Percentiles rank a stretch among this genome's conserved stretches.
These are phyloP conservation scores for Gomphus sp. DNA, from an alignment of 1,284 basidiomycete genomes.

Conservation along the genomic window DNA sequence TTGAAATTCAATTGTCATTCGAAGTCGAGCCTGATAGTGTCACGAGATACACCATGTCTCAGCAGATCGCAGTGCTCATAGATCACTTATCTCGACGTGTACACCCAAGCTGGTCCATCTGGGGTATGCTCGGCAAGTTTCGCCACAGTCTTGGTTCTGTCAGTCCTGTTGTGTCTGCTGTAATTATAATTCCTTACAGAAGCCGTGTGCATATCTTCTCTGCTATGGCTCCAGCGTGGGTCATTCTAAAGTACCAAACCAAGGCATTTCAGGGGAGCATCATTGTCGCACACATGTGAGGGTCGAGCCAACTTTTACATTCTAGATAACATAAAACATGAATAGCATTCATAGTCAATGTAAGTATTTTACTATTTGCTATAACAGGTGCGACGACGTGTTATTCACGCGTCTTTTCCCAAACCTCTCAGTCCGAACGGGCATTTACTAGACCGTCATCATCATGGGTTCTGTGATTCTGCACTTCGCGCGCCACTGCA, in stretches of 20 bases:
- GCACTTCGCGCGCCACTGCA: not conserved
- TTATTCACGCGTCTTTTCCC: not conserved
- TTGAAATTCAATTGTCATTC: no score
- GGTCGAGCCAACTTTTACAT: no score
- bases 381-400: not conserved
- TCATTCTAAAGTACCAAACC: not conserved
- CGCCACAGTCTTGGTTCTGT: not conserved
- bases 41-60: no score
- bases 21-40: no score
- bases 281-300: not conserved
- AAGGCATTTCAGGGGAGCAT: no score
- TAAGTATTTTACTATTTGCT: not conserved
- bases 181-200: no score
- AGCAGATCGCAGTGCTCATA: not conserved
- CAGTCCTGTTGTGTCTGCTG: no score
- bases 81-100: not conserved
- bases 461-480: not conserved
- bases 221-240: not conserved
- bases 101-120: not conserved
- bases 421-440: not conserved
- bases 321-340: no score
- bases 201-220: not conserved
- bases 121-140: not conserved
- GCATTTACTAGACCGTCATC: not conserved
- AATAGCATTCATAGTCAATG: no score